Base-by-base conservation (phyloP, 495 filamentous ascomycete genomes). In the Penicillium mononematosum region DNA sequence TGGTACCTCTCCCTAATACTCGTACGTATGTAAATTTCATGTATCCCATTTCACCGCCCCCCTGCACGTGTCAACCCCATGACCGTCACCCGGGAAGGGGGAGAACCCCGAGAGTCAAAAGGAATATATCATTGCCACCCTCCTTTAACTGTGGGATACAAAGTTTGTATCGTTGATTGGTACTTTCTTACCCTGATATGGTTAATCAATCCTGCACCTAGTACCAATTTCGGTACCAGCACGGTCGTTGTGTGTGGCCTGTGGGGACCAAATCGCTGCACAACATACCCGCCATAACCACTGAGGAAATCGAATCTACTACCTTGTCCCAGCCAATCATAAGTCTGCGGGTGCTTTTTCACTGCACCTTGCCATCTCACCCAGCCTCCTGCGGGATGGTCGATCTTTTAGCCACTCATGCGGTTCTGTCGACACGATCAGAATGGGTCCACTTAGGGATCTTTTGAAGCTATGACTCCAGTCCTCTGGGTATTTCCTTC, bases 391-490 rank as follows among this genome's bases (percentile, higher is more conserved):
- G 65, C 62, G 56, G 56, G 41, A 61, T 61, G 54, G 67, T 58
- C 65, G 67, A 70, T 70, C 65, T 56, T 41, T 38, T 29, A 61
- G 58, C 64, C 59, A 62, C 65, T 61, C 59, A 65, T 58, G 59
- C 57, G 45, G 29, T 58, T 46, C 44, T 31, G 50, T 64, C 56
- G 20, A 62, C 54, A 44, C 53, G 50, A 59, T 59, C 53, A 56
- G 49, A 46, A 47, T 42, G 36, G 57, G 17, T 47, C 62, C 58
- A 51, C 50, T 50, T 11, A 34, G 34, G 59, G 61, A 60, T 65
- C 56, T 56, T 58, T 45, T 24, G 4, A 32, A 44, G 34, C 39
- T 34, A 34, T 10, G 9, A 4, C 27, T 29, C 27, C 7, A 31
- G 29, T 34, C 9, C 48, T 41, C 32, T 59, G 41, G 19, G 31